These are phyloP conservation scores for Populus simonii DNA, from an alignment of 345 rosid genomes.

Conservation along the genomic window DNA sequence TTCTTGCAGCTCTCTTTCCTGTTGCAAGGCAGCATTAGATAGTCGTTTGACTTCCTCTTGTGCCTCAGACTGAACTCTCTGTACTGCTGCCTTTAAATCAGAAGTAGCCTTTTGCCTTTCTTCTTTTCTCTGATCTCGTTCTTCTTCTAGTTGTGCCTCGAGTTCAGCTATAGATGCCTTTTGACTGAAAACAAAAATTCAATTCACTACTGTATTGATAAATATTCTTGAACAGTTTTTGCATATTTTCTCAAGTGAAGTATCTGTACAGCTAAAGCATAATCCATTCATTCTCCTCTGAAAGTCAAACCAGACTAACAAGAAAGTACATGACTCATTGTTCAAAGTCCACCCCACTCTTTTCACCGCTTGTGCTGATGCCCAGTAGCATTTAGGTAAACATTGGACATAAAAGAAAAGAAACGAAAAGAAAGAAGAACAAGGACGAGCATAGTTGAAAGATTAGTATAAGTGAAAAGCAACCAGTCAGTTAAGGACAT, in stretches of 20 bases:
- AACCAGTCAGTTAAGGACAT: too few relatives aligned
- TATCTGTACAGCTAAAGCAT: background rate
- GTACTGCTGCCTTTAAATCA: slow-evolving; percentile 74
- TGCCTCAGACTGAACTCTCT: slow-evolving; percentile 70
- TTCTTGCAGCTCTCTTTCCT: slow-evolving; percentile 74
- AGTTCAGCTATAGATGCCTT: slow-evolving; percentile 73
- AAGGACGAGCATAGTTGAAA: too few relatives aligned
- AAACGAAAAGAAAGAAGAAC: too few relatives aligned
- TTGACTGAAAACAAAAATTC: slow-evolving; percentile 55
- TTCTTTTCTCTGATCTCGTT: slow-evolving; percentile 73
- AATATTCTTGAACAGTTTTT: background rate
- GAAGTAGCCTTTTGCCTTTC: slow-evolving; percentile 70
- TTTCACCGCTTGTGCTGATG: too few relatives aligned
- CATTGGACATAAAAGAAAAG: too few relatives aligned
- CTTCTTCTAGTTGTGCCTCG: slow-evolving; percentile 71
- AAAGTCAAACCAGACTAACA: background rate
- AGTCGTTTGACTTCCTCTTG: slow-evolving; percentile 65
- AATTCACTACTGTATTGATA: background rate
- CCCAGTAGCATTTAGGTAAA: too few relatives aligned
- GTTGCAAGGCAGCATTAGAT: slow-evolving; percentile 58
- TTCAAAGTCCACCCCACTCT: too few relatives aligned
- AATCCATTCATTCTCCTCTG: background rate
- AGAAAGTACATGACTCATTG: background rate
- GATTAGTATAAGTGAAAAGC: too few relatives aligned
- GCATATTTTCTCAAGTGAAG: background rate